Evolutionary conservation across 306 rosid genomes (phyloP).

Genomic region (Vigna trinervia): DNA sequence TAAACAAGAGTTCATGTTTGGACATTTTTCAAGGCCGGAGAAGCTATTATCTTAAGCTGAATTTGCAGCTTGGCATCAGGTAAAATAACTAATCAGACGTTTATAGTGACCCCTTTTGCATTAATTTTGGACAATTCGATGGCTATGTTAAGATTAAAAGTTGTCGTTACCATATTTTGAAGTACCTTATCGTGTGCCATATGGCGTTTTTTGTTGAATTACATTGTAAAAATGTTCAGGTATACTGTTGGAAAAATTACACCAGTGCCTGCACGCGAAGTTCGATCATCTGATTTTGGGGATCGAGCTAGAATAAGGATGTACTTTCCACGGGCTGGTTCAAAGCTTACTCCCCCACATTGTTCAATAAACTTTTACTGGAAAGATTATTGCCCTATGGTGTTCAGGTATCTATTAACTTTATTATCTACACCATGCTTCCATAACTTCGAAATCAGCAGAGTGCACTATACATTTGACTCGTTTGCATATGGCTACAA

Average conservation of each 20-base stretch:
- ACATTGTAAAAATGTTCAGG: constrained; percentile 62
- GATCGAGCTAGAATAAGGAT: constrained; percentile 83
- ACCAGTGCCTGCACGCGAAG: constrained; percentile 89
- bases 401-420: constrained; percentile 73
- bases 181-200: background rate
- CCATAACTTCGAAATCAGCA: background rate
- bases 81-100: constrained; percentile 28
- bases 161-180: background rate
- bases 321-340: constrained; percentile 82
- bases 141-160: background rate
- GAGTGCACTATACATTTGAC: constrained; percentile 25
- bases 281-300: constrained; percentile 88
- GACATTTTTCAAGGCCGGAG: constrained; percentile 45
- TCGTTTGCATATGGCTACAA: constrained; percentile 33
- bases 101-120: background rate
- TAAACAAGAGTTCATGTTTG: constrained; percentile 56
- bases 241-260: constrained; percentile 93
- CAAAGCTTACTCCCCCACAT: constrained; percentile 88
- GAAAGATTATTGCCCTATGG: constrained; percentile 98
- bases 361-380: constrained; percentile 75
- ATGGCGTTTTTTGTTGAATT: constrained; percentile 33
- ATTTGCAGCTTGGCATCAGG: constrained; percentile 62
- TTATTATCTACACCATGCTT: constrained; percentile 19
- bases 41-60: constrained; percentile 52
- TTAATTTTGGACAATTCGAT: background rate